Base-by-base conservation (phyloP, 2,329 filamentous ascomycete genomes). In the Fusarium sp. region DNA sequence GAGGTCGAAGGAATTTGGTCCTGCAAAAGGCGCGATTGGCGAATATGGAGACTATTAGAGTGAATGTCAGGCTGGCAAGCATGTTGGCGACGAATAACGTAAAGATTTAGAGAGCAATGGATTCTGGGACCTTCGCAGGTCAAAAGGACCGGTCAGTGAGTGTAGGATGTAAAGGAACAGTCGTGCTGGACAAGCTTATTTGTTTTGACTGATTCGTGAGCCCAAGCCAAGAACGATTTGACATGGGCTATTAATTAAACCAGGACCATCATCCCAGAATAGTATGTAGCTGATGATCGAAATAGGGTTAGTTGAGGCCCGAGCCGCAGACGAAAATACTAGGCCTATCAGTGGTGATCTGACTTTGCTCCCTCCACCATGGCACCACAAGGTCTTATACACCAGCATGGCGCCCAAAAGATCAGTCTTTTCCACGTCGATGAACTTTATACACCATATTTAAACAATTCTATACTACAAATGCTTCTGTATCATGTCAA, bases 211-310 rank as follows among this genome's bases (percentile, higher is more conserved):
- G 22, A 34, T 49, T 49, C 5, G 3, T 6, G 21, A 42, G 15
- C 9, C 1, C 4, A 0, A 1, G 38, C n/a, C 4, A n/a, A 28
- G 4, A 2, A 2, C 9, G 3, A 8, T 7, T 4, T 1, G 19
- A 17, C n/a, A 26, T 5, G 28, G 14, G 2, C 21, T 7, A 15
- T 21, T 53, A 22, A 53, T 53, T 53, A 28, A 9, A 6, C 11
- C 14, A 22, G 46, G 36, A 15, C 8, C 14, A 3, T 21, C 3
- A 11, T 21, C 9, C 34, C 44, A 3, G 19, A 1, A 1, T 1
- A 1, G 15, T 17, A 17, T 56, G 7, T 34, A 26, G 7, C 2
- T 13, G 36, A 19, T 19, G 19, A 19, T 19, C 19, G 19, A 19
- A 19, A 19, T 19, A 19, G 19, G 19, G 19, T 19, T 19, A 19